phyloP scores from a whole-genome alignment of 495 filamentous ascomycete species.

The Saxophila tyrrhenica region DNA sequence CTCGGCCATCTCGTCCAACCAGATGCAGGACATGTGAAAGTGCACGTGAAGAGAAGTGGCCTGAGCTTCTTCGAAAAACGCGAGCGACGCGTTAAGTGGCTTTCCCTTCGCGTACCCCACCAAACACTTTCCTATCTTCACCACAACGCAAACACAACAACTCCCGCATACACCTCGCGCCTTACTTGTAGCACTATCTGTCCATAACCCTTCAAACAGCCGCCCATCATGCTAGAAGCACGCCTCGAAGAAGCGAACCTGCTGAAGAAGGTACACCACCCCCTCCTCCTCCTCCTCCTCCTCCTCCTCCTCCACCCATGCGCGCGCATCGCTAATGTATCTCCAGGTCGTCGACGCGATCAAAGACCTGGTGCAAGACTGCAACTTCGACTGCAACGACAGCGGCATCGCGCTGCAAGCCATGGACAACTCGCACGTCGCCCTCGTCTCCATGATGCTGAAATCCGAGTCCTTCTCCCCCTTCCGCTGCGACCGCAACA shows the following conservation, averaged over 20 bases:
- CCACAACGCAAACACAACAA: too few species aligned
- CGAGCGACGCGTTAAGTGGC: too few species aligned
- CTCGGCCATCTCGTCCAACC: too few species aligned
- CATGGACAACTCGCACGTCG: slow-evolving; percentile 99
- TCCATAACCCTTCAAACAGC: too few species aligned
- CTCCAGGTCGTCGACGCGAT: slow-evolving; percentile 90
- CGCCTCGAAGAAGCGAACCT: slow-evolving; percentile 86
- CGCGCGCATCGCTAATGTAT: slow-evolving; percentile 14
- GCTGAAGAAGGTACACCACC: slow-evolving; percentile 71
- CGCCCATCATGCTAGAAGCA: slow-evolving; percentile 68
- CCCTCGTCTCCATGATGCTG: slow-evolving; percentile 96
- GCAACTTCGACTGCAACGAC: slow-evolving; percentile 99
- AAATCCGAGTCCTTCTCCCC: slow-evolving; percentile 91
- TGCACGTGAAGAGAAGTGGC: too few species aligned
- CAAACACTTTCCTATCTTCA: too few species aligned
- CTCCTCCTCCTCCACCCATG: slow-evolving; percentile 13
- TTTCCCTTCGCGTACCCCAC: too few species aligned
- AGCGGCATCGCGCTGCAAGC: slow-evolving; percentile 94
- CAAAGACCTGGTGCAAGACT: slow-evolving; percentile 98
- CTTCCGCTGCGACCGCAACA: slow-evolving; percentile 97
- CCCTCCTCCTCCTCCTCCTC: neutral
- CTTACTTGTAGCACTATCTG: too few species aligned
- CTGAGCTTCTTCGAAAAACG: too few species aligned
- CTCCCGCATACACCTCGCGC: too few species aligned
- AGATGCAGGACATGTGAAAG: too few species aligned